Evolutionary conservation across 352 stramenopile genomes (phyloP).

Genomic region (Globisporangium barbulae): DNA sequence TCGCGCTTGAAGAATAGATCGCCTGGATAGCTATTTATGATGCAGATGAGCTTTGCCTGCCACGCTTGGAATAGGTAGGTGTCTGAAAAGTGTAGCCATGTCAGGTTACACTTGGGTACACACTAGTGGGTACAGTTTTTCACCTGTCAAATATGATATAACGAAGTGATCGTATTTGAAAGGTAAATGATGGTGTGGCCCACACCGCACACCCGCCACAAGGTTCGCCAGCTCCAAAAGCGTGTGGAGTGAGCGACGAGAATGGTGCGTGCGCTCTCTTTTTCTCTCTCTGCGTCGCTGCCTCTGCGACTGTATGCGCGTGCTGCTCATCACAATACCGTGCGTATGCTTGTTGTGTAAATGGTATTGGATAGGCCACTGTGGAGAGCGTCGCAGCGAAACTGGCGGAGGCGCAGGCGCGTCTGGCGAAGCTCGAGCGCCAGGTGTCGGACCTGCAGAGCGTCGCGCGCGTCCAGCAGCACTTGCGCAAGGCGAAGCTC

Average conservation of each 20-base stretch:
- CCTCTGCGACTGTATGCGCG: background rate
- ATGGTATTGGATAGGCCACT: background rate
- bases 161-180: background rate
- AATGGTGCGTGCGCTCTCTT: constrained; percentile 3
- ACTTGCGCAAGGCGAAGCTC: constrained; percentile 34
- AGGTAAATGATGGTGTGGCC: background rate
- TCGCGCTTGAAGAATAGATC: background rate
- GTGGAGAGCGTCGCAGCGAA: constrained; percentile 9
- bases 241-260: background rate
- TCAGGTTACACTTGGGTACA: background rate
- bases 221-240: background rate
- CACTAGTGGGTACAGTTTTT: background rate
- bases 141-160: background rate
- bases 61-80: background rate
- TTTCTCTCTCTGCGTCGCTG: background rate
- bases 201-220: background rate
- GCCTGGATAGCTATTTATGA: background rate
- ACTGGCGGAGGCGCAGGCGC: constrained; percentile 11
- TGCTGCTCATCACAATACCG: background rate
- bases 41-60: background rate
- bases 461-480: constrained; percentile 19
- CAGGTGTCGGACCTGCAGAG: constrained; percentile 11
- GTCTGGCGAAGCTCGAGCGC: constrained; percentile 14
- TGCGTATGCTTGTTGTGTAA: background rate
- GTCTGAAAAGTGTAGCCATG: constrained; percentile 7